These are phyloP conservation scores for Flammula alnicola DNA, from an alignment of 1,284 basidiomycete genomes.

Conservation along the genomic window DNA sequence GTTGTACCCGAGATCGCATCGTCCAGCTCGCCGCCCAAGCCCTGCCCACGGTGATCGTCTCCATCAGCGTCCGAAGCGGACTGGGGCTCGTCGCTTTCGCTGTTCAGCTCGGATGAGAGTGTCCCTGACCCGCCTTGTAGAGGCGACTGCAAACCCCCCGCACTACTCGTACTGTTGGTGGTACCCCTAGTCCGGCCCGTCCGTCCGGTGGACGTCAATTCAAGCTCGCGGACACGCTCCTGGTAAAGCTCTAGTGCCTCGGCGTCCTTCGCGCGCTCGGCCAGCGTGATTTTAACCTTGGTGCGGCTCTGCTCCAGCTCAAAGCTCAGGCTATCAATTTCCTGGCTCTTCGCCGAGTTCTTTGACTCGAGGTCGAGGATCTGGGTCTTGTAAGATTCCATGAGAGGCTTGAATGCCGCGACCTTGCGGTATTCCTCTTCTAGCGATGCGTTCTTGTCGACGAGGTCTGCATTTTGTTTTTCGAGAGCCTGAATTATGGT, in stretches of 20 bases:
- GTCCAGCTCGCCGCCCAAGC: slow-evolving; percentile 85
- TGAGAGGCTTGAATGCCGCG: slow-evolving; percentile 83
- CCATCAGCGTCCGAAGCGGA: slow-evolving; percentile 35
- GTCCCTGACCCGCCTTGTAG: slow-evolving; percentile 18
- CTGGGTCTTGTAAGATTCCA: slow-evolving; percentile 92
- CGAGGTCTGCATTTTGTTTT: slow-evolving; percentile 89
- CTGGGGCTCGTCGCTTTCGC: slow-evolving; percentile 14
- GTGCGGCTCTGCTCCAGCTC: slow-evolving; percentile 78
- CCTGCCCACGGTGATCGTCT: slow-evolving; percentile 55
- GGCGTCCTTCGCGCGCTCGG: slow-evolving; percentile 78
- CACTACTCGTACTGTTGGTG: slow-evolving; percentile 1
- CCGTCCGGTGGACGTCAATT: slow-evolving; percentile 63
- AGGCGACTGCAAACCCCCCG: too few relatives aligned
- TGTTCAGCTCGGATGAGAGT: slow-evolving; percentile 29
- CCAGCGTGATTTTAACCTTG: slow-evolving; percentile 69
- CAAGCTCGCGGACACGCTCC: slow-evolving; percentile 90
- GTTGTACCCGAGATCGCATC: slow-evolving; percentile 85
- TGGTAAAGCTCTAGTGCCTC: slow-evolving; percentile 90
- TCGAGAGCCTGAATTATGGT: slow-evolving; percentile 72
- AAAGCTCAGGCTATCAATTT: slow-evolving; percentile 74
- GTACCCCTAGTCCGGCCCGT: slow-evolving; percentile 42
- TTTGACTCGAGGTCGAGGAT: slow-evolving; percentile 84
- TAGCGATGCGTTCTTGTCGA: slow-evolving; percentile 88
- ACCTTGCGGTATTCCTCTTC: slow-evolving; percentile 93
- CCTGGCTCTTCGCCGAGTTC: slow-evolving; percentile 63